These are phyloP conservation scores for Torulaspora delbrueckii DNA, from an alignment of 805 yeast species.

Conservation along the genomic window DNA sequence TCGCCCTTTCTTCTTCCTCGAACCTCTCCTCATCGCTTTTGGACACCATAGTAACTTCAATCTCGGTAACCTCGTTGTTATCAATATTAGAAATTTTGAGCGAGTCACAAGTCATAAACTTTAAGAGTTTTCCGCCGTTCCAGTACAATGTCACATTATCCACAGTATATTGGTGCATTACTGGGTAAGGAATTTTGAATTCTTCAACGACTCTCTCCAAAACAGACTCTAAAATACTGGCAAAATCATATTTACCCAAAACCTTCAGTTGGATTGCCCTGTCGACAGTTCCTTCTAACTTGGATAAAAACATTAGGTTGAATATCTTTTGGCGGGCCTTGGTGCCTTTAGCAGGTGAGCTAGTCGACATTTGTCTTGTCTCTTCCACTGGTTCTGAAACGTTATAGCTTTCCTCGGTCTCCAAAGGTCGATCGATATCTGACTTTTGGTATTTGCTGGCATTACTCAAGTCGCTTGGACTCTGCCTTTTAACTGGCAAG, in stretches of 20 bases:
- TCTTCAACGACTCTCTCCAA: constrained; percentile 23
- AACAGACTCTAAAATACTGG: constrained; percentile 27
- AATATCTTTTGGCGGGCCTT: constrained; percentile 22
- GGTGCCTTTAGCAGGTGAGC: constrained; percentile 7
- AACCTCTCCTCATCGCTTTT: constrained; percentile 18
- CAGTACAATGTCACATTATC: constrained; percentile 29
- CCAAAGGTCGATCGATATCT: constrained; percentile 1
- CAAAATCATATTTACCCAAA: constrained; percentile 26
- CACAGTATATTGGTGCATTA: constrained; percentile 16
- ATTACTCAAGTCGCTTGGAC: not conserved
- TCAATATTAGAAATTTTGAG: constrained; percentile 23
- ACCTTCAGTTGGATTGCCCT: constrained; percentile 30
- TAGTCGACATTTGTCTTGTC: constrained; percentile 9
- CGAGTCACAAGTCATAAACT: constrained; percentile 33
- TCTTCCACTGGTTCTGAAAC: constrained; percentile 21
- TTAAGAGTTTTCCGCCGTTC: constrained; percentile 26
- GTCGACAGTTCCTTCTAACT: constrained; percentile 27
- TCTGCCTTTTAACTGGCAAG: not conserved
- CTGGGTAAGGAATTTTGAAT: constrained; percentile 17
- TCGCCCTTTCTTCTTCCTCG: constrained; percentile 13
- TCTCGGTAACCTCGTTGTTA: constrained; percentile 23
- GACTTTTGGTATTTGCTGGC: constrained; percentile 6
- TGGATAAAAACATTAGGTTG: constrained; percentile 27
- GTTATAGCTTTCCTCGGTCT: constrained; percentile 26
- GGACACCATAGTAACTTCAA: constrained; percentile 23